Conservation (phyloP, 805 yeast species). For the Lipomyces chichibuensis region DNA sequence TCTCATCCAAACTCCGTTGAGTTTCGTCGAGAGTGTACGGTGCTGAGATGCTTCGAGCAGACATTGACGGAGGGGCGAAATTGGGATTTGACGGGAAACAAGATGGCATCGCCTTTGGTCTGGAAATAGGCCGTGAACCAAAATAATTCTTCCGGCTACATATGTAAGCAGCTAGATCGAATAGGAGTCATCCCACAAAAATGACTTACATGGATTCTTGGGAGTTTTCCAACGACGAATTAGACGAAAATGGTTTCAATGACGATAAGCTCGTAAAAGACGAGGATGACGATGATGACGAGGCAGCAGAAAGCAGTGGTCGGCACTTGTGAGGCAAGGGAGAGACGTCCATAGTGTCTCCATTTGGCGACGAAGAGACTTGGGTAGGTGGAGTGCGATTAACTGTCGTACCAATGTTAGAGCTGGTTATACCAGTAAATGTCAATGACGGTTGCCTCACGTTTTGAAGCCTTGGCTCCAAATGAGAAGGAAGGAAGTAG, state of each 20-base stretch:
- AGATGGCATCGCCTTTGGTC: background rate
- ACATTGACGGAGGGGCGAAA: background rate
- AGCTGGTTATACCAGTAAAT: background rate
- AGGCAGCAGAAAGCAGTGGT: slow-evolving; percentile 7
- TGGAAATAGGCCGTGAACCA: background rate
- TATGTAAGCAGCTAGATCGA: background rate
- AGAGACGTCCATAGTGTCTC: slow-evolving; percentile 29
- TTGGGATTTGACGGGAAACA: background rate
- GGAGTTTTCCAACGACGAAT: slow-evolving; percentile 12
- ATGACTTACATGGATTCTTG: background rate
- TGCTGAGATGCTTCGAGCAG: background rate
- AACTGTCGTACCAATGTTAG: background rate
- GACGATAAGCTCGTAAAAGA: slow-evolving; percentile 25
- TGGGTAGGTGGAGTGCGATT: slow-evolving; percentile 27
- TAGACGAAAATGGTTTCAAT: slow-evolving; percentile 29
- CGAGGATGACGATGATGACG: slow-evolving; percentile 35
- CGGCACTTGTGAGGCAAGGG: slow-evolving; percentile 33
- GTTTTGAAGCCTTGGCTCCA: slow-evolving; percentile 18
- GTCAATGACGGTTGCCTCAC: slow-evolving; percentile 8
- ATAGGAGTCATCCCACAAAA: background rate
- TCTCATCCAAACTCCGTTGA: background rate
- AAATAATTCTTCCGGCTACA: background rate
- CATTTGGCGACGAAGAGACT: slow-evolving; percentile 27
- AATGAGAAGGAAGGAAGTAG: slow-evolving; percentile 40
- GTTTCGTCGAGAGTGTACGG: background rate